Conservation (phyloP, 257 asterid genomes). For the Lycium ferocissimum region DNA sequence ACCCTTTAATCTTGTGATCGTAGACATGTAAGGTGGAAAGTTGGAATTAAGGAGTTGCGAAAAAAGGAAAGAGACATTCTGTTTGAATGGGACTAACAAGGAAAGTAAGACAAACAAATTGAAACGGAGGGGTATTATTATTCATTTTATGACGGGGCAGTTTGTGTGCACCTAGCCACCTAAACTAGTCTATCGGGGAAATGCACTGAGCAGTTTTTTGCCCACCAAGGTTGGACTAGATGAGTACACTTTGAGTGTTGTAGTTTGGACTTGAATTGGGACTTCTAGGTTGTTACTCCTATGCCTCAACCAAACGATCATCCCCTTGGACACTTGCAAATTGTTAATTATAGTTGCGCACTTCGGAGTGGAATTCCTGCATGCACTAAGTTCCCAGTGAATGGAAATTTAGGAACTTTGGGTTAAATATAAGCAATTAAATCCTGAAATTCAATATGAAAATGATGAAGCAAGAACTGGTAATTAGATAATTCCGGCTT, state of each 20-base stretch:
- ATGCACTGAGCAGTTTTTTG: neutral
- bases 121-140: neutral
- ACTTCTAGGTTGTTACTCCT: neutral
- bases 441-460: neutral
- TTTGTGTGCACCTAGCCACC: neutral
- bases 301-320: neutral
- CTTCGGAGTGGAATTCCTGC: neutral
- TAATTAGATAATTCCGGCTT: neutral
- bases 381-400: constrained; percentile 7
- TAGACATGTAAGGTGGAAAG: too few species aligned
- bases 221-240: neutral
- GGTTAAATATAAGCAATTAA: neutral
- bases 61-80: too few species aligned
- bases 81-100: too few species aligned
- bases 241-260: neutral
- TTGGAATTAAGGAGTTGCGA: too few species aligned
- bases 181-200: neutral
- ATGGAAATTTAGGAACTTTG: neutral
- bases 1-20: too few species aligned
- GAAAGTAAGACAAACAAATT: too few species aligned
- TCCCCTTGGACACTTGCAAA: neutral
- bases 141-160: neutral
- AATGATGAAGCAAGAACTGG: neutral
- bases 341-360: neutral
- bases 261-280: neutral